Evolutionary conservation across 768 basidiomycete species (phyloP).

Genomic region (Panaeolus papilionaceus): DNA sequence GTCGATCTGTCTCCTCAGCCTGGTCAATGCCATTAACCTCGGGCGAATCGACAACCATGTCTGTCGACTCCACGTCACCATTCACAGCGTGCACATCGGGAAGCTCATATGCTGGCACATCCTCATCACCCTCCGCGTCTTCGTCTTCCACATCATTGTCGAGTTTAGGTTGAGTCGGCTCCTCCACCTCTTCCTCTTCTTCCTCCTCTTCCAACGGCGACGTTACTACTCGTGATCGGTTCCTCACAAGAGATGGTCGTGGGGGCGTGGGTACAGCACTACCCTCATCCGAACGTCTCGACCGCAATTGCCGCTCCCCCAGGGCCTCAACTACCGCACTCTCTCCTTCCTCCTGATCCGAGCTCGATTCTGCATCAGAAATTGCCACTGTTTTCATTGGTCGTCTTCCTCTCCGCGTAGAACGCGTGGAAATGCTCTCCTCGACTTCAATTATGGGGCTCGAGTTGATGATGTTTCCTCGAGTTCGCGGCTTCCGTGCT

Average conservation of each 20-base stretch:
- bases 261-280: constrained; percentile 9
- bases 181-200: constrained; percentile 25
- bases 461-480: constrained; percentile 25
- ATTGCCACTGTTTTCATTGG: constrained; percentile 21
- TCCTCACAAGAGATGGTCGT: constrained; percentile 38
- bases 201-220: constrained; percentile 36
- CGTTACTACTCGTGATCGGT: constrained; percentile 52
- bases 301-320: constrained; percentile 28
- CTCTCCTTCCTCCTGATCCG: constrained; percentile 40
- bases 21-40: constrained; percentile 25
- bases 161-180: constrained; percentile 10
- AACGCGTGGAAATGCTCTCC: constrained; percentile 19
- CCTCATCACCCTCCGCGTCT: constrained; percentile 18
- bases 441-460: constrained; percentile 15
- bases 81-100: constrained; percentile 11
- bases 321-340: constrained; percentile 36
- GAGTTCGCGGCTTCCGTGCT: constrained; percentile 17
- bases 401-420: constrained; percentile 23
- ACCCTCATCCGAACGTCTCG: constrained; percentile 22
- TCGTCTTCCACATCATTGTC: constrained; percentile 22
- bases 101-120: constrained; percentile 14
- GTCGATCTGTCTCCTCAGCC: constrained; percentile 14
- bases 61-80: constrained; percentile 11
- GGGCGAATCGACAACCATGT: constrained; percentile 19
- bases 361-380: constrained; percentile 34